These are phyloP conservation scores for Gnetum montanum DNA, from an alignment of 75 land plant genomes.

Conservation along the genomic window DNA sequence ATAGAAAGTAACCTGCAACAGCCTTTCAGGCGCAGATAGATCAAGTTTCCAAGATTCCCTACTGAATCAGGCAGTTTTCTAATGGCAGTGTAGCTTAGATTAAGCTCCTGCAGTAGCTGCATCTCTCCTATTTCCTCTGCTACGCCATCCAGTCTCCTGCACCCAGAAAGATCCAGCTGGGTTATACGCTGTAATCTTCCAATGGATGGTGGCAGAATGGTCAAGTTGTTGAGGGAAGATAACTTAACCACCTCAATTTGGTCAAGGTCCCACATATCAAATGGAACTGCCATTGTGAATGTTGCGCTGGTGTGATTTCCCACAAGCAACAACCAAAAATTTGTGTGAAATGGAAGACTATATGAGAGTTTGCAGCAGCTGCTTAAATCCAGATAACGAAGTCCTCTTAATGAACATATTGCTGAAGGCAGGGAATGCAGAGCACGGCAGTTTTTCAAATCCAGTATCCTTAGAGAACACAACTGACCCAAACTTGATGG, in stretches of 20 bases:
- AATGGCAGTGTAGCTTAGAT: slow-evolving; percentile 16
- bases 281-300: slow-evolving; percentile 10
- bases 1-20: slow-evolving; percentile 16
- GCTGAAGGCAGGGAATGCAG: slow-evolving; percentile 6
- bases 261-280: slow-evolving; percentile 4
- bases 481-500: slow-evolving; percentile 13
- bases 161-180: slow-evolving; percentile 11
- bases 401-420: slow-evolving; percentile 9
- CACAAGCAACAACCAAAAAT: neutral
- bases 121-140: slow-evolving; percentile 11
- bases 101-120: slow-evolving; percentile 9
- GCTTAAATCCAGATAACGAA: slow-evolving; percentile 6
- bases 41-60: slow-evolving; percentile 8
- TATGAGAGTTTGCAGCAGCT: slow-evolving; percentile 12
- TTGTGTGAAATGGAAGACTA: slow-evolving; percentile 2
- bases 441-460: slow-evolving; percentile 10
- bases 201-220: slow-evolving; percentile 10
- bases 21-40: slow-evolving; percentile 11
- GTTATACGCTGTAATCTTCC: slow-evolving; percentile 6
- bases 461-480: slow-evolving; percentile 11
- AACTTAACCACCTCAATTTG: slow-evolving; percentile 14
- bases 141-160: slow-evolving; percentile 11
- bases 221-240: slow-evolving; percentile 11
- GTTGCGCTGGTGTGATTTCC: slow-evolving; percentile 2
- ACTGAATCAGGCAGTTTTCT: slow-evolving; percentile 15